Base-by-base conservation (phyloP, 2,329 filamentous ascomycete genomes). In the Ophiostoma novo-ulmi region DNA sequence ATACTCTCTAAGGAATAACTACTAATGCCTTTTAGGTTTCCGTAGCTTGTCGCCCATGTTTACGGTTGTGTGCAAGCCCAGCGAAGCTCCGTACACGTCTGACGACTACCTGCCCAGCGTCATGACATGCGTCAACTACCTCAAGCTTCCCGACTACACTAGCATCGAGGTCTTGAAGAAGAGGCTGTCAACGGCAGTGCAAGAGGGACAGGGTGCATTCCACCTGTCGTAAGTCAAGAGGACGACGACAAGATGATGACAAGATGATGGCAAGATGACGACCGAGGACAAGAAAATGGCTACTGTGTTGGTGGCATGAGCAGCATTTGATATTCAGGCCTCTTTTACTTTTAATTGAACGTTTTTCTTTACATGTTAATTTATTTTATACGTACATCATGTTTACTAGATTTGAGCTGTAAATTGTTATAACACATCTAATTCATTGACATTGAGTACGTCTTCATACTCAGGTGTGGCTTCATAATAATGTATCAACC, bases 101-200 rank as follows among this genome's bases (percentile, higher is more conserved):
- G 95, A 99, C 77, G 95, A 99, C 81, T 99, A 98, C 77, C 86
- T 99, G n/a, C 95, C 96, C 14, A 98, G 94, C 78, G 96, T 99
- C 79, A 99, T 99, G 96, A 99, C 96, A 13, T 99, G 96, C 79
- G 95, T 97, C 80, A 99, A 99, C 80, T 99, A 99, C 79, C 88
- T 99, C 76, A 99, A 99, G 81, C 86, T 99, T 77, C 95, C 95
- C 26, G 93, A 99, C 80, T 99, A 99, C 81, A 94, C 89, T 75
- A 88, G 83, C 75, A 82, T 97, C 73, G 87, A 92, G 1, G 85
- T 90, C 69, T 88, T 99, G 80, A 89, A 86, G 77, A 87, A 90
- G 78, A 92, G 92, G 79, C 84, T 99, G 70, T 88, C 87, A 74
- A 90, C 90, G 74, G 96, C 95, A 36, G 97, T 97, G 78, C 91